Base-by-base conservation (phyloP, 345 rosid species). In the Hibiscus syriacus region DNA sequence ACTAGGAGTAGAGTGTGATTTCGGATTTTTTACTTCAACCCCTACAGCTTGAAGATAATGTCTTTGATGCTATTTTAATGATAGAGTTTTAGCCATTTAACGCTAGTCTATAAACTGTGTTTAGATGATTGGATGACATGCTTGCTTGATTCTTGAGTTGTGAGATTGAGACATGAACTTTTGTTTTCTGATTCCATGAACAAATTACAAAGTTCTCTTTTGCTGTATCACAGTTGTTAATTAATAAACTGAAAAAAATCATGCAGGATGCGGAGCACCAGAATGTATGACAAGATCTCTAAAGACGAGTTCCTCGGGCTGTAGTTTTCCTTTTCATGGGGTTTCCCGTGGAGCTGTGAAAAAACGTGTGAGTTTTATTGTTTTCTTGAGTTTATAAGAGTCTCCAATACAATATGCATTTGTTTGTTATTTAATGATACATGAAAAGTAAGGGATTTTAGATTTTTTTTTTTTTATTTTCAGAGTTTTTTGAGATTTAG, bases 361-460 rank as follows among this genome's bases (percentile, higher is more conserved):
- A 34, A 32, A 45, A 46, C 30, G 26, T 69, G 72, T 69, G 49
- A 58, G 72, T 57, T 45, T 16, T 20, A 46, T 6, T 38, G 8
- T 20, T 53, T 22, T 27, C 52, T 23, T 13, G 46, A 25, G 8
- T 36, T 38, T 38, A 8, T 36, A 36, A 4, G 16, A 29, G 8
- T 14, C n/a, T 49, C 17, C 19, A 36, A 9, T 32, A 27, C 32
- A 22, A 49, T 57, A 30, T 17, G 56, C 45, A 45, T 59, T 19
- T 2, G 12, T 19, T 43, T 43, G 14, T 52, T 5, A 39, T 26
- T 27, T 19, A 56, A 45, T 46, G 36, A 43, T 17, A 45, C 43
- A 4, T 43, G 13, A 26, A 39, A 56, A 2, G 39, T 29, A 6
- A 57, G n/a, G n/a, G n/a, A n/a, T n/a, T n/a, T n/a, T n/a, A n/a